phyloP scores from a whole-genome alignment of 1,139 yeast species.

The Pichiaceae sp. region DNA sequence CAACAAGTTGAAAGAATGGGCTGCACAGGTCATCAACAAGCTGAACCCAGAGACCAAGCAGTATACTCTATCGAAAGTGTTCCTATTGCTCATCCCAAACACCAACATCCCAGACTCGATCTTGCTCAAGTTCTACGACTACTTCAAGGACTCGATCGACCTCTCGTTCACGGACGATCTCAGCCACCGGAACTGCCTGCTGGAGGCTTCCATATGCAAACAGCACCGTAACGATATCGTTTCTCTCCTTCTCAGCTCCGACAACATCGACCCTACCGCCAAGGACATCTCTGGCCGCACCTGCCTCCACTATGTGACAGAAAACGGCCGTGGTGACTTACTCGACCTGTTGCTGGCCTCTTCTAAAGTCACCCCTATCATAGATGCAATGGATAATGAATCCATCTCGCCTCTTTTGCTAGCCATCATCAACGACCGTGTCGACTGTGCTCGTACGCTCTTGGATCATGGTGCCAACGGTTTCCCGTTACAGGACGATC shows the following conservation, averaged over 20 bases:
- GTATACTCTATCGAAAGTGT: constrained; percentile 42
- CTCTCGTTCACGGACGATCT: constrained; percentile 27
- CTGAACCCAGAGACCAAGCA: constrained; percentile 16
- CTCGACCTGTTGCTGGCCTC: constrained; percentile 31
- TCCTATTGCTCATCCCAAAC: constrained; percentile 53
- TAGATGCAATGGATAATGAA: constrained; percentile 57
- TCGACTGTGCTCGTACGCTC: constrained; percentile 45
- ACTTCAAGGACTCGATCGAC: constrained; percentile 36
- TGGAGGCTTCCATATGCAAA: constrained; percentile 33
- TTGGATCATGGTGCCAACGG: constrained; percentile 45
- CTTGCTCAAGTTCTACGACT: constrained; percentile 35
- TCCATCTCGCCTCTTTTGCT: constrained; percentile 75
- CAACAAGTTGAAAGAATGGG: constrained; percentile 21
- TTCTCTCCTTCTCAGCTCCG: constrained; percentile 22
- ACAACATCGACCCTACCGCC: constrained; percentile 27
- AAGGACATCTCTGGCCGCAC: constrained; percentile 69
- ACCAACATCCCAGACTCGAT: constrained; percentile 41
- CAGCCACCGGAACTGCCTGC: constrained; percentile 39
- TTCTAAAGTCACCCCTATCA: constrained; percentile 5
- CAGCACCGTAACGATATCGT: constrained; percentile 28
- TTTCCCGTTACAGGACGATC: constrained; percentile 43
- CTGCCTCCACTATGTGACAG: constrained; percentile 85
- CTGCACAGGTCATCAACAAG: constrained; percentile 21
- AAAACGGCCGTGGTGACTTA: constrained; percentile 51
- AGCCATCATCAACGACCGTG: constrained; percentile 65